Evolutionary conservation across 306 rosid species (phyloP).

Genomic region (Vigna trinervia): DNA sequence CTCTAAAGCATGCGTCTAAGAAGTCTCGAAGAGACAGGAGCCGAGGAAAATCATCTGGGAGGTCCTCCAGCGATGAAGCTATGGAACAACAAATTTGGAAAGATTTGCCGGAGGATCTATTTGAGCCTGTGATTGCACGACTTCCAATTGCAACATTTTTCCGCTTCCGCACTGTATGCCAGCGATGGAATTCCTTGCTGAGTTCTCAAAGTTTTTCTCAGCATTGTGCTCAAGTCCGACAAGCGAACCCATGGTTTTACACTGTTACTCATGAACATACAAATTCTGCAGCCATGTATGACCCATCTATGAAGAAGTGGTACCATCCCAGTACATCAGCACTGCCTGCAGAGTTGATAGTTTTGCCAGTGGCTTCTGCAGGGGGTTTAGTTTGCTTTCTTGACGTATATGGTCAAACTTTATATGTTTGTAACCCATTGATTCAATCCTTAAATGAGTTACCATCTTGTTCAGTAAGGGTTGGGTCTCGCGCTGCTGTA

Average conservation of each 20-base stretch:
- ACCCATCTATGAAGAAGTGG: constrained; percentile 91
- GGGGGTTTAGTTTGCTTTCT: constrained; percentile 93
- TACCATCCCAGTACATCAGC: constrained; percentile 71
- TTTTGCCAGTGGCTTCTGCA: constrained; percentile 89
- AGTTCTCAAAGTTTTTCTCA: constrained; percentile 73
- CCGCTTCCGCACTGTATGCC: constrained; percentile 83
- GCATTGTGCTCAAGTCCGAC: constrained; percentile 69
- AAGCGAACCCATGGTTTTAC: constrained; percentile 83
- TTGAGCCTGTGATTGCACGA: constrained; percentile 84
- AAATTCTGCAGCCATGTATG: constrained; percentile 85
- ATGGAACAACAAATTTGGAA: constrained; percentile 87
- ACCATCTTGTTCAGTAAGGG: constrained; percentile 79
- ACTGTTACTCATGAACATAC: constrained; percentile 73
- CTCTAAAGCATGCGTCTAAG: constrained; percentile 73
- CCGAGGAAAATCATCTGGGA: constrained; percentile 59
- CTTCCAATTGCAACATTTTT: constrained; percentile 82
- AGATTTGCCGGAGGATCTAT: constrained; percentile 84
- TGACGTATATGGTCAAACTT: constrained; percentile 71
- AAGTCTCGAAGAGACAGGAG: constrained; percentile 63
- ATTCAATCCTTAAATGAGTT: constrained; percentile 86
- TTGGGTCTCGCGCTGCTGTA: constrained; percentile 75
- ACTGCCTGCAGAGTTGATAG: constrained; percentile 59
- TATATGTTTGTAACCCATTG: constrained; percentile 89
- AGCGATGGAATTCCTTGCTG: constrained; percentile 80
- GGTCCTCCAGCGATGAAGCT: constrained; percentile 52